Evolutionary conservation across 768 basidiomycete genomes (phyloP), one percentile per base, ranked within the genome.

Genomic region (Pulveroboletus sp.): DNA sequence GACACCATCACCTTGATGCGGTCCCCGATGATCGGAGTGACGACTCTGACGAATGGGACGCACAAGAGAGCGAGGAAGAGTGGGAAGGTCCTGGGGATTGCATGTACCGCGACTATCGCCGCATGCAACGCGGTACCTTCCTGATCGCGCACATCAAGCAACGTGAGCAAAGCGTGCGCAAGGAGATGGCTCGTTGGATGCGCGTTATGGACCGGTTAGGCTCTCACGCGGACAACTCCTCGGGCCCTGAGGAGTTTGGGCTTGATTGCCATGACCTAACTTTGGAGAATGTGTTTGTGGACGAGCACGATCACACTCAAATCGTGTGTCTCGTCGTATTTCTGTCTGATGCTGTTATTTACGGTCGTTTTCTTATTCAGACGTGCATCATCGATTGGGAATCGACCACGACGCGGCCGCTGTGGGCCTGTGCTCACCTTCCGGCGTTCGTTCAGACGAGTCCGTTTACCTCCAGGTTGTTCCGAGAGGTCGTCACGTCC

Each of bases 381-480:
- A 87, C 88, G 1, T 88, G 87, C 59, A 79, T 93, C 50, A 92
- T 93, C 37, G 90, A 93, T 58, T 91, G 88, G 89, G 89, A 93
- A 64, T 88, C 89, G 14, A 91, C 89, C n/a, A 89, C 87, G 10
- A 89, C 83, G 8, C 77, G 90, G 12, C 90, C 89, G 5, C 76
- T 93, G 17, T 92, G 89, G 89, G 84, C 86, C 17, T 84, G 82
- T 51, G 87, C 90, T 0, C 89, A 93, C 61, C 74, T 90, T 3
- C 89, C 89, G 0, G 78, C 86, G 0, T 89, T 89, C 65, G 76
- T 89, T 18, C 85, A 86, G 57, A 80, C 81, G n/a, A 86, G 83
- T 51, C 80, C 84, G 0, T 89, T 89, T 72, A 81, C 84, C 2
- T 76, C 79, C 2, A 80, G 78, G 59, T 72, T 89, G 32, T 90